Percentiles rank a stretch among this genome's conserved stretches.
These are phyloP conservation scores for Coemansia sp. DNA, from an alignment of 192 early-diverging fungal species.

Conservation along the genomic window DNA sequence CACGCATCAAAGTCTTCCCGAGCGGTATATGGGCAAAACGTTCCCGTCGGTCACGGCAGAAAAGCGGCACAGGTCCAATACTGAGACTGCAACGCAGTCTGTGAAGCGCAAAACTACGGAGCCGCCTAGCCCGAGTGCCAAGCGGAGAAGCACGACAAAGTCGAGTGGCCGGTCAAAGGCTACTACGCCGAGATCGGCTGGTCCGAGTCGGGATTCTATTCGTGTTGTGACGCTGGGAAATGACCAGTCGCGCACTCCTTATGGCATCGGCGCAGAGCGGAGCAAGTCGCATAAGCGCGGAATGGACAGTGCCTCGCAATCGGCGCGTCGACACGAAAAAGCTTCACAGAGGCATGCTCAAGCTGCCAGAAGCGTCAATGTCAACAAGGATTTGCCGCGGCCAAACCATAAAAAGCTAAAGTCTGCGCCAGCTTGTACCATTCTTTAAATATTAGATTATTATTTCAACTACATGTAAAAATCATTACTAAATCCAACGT, in stretches of 20 bases:
- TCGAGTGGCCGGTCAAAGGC: background rate
- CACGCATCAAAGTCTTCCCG: slow-evolving; percentile 30
- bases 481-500: too few relatives aligned
- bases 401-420: slow-evolving; percentile 18
- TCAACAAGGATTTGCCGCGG: slow-evolving; percentile 37
- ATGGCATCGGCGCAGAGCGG: background rate
- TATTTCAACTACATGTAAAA: background rate
- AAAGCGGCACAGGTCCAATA: slow-evolving; percentile 7
- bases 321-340: background rate
- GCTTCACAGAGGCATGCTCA: background rate
- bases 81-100: background rate
- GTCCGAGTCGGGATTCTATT: background rate
- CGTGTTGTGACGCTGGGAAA: slow-evolving; percentile 7
- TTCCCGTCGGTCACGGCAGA: background rate
- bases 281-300: background rate
- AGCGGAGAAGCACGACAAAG: slow-evolving; percentile 12
- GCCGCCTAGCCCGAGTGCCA: slow-evolving; percentile 3
- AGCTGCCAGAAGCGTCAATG: background rate
- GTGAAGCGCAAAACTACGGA: slow-evolving; percentile 10
- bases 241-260: background rate
- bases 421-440: slow-evolving; percentile 14
- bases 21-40: slow-evolving; percentile 19
- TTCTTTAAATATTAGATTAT: slow-evolving; percentile 12
- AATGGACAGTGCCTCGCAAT: too few relatives aligned
- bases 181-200: background rate